phyloP scores from a whole-genome alignment of 345 rosid genomes.

The Eucalyptus coolabah region DNA sequence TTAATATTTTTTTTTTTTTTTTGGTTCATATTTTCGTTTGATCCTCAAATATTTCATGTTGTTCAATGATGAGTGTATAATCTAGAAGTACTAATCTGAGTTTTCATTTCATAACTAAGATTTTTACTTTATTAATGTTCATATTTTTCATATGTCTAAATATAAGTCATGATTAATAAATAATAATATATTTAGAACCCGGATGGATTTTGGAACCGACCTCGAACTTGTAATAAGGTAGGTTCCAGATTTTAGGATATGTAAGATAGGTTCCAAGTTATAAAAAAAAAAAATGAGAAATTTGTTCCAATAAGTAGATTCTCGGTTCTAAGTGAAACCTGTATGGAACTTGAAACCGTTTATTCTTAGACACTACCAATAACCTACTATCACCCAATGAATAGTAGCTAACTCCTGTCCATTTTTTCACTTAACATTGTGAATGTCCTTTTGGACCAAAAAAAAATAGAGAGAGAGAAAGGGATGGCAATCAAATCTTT shows the following conservation, averaged over 20 bases:
- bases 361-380: rapidly evolving
- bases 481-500: background rate
- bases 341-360: rapidly evolving
- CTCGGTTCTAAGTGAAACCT: rapidly evolving
- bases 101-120: too few species aligned
- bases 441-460: background rate
- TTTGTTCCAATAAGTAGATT: too few species aligned
- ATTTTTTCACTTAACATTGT: too few species aligned
- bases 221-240: too few species aligned
- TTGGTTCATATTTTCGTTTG: rapidly evolving
- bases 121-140: too few species aligned
- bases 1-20: too few species aligned
- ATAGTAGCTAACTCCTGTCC: background rate
- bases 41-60: too few species aligned
- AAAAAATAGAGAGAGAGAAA: rapidly evolving
- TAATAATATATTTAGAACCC: too few species aligned
- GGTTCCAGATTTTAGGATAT: rapidly evolving
- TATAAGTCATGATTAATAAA: too few species aligned
- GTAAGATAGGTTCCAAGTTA: rapidly evolving
- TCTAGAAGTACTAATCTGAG: rapidly evolving
- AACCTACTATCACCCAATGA: rapidly evolving
- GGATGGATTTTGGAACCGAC: rapidly evolving
- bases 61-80: too few species aligned
- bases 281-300: too few species aligned
- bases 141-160: too few species aligned